Percentiles rank a stretch among this genome's conserved stretches.
Evolutionary conservation across 1,284 basidiomycete species (phyloP).

Genomic region (Ustilago curta): DNA sequence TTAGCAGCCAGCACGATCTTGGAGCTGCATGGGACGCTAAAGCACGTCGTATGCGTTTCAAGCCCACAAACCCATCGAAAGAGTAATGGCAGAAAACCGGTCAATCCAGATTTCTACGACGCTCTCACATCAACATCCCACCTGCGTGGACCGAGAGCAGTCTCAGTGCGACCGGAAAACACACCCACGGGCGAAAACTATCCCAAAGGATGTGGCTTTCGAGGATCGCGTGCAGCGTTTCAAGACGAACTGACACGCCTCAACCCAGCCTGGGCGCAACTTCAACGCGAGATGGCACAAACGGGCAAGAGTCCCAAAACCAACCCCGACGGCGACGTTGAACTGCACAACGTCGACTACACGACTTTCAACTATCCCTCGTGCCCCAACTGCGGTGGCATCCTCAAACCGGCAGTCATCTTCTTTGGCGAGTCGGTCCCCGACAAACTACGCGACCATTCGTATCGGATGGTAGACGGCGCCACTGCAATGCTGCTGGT

Average conservation of each 20-base stretch:
- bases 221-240: slow-evolving; percentile 55
- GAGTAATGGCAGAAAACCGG: not conserved
- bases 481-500: slow-evolving; percentile 58
- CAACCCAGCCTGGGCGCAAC: slow-evolving; percentile 66
- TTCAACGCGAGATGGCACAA: slow-evolving; percentile 50
- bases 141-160: slow-evolving; percentile 40
- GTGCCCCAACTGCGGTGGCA: slow-evolving; percentile 67
- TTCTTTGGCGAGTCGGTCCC: slow-evolving; percentile 69
- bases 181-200: slow-evolving; percentile 50
- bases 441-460: slow-evolving; percentile 47
- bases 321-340: slow-evolving; percentile 68
- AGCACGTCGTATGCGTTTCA: slow-evolving; percentile 35
- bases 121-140: slow-evolving; percentile 33
- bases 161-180: slow-evolving; percentile 34
- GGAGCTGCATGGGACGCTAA: slow-evolving; percentile 65
- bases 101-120: slow-evolving; percentile 29
- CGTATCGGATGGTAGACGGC: slow-evolving; percentile 50
- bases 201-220: slow-evolving; percentile 59
- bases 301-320: slow-evolving; percentile 60
- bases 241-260: slow-evolving; percentile 61
- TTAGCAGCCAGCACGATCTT: slow-evolving; percentile 58
- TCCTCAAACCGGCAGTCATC: slow-evolving; percentile 67
- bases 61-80: slow-evolving; percentile 7
- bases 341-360: slow-evolving; percentile 65
- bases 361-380: slow-evolving; percentile 62